These are phyloP conservation scores for Cytospora chrysosperma DNA, from an alignment of 2,329 filamentous ascomycete genomes.

Conservation along the genomic window DNA sequence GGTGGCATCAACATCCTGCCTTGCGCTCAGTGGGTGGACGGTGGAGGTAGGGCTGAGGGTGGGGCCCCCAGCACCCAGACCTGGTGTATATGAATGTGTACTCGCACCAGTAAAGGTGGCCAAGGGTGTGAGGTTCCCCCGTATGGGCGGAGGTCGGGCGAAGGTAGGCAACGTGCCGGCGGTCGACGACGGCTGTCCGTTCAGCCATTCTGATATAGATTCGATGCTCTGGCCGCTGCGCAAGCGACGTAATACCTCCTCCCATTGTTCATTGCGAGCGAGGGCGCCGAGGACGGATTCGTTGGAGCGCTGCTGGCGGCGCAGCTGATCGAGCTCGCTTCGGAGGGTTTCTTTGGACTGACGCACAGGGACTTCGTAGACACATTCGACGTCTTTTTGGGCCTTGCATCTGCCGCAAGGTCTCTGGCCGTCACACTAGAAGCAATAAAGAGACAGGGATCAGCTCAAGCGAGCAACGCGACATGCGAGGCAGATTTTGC, in stretches of 20 bases:
- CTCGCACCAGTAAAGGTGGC: constrained; percentile 33
- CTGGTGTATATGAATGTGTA: constrained; percentile 30
- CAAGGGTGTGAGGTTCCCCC: constrained; percentile 31
- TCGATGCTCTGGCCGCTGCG: constrained; percentile 55
- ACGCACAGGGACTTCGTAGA: constrained; percentile 62
- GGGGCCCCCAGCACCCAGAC: neutral
- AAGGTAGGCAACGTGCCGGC: constrained; percentile 34
- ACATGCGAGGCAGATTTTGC: neutral
- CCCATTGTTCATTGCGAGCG: constrained; percentile 48
- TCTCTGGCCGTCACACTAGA: constrained; percentile 57
- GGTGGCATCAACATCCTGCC: constrained; percentile 42
- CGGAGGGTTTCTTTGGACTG: constrained; percentile 63
- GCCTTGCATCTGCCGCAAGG: constrained; percentile 56
- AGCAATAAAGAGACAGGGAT: neutral
- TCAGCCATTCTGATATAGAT: constrained; percentile 55
- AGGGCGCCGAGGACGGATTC: constrained; percentile 58
- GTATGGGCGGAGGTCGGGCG: constrained; percentile 31
- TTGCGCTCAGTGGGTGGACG: constrained; percentile 33
- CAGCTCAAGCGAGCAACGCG: neutral
- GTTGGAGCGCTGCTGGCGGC: constrained; percentile 52
- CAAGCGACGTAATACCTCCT: constrained; percentile 54
- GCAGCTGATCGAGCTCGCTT: constrained; percentile 57
- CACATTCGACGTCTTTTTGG: constrained; percentile 55
- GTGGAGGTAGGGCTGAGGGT: constrained; percentile 34
- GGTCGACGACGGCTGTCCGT: constrained; percentile 33